These are phyloP conservation scores for Chytriomyces sp. DNA, from an alignment of 192 early-diverging fungal species.

Conservation along the genomic window DNA sequence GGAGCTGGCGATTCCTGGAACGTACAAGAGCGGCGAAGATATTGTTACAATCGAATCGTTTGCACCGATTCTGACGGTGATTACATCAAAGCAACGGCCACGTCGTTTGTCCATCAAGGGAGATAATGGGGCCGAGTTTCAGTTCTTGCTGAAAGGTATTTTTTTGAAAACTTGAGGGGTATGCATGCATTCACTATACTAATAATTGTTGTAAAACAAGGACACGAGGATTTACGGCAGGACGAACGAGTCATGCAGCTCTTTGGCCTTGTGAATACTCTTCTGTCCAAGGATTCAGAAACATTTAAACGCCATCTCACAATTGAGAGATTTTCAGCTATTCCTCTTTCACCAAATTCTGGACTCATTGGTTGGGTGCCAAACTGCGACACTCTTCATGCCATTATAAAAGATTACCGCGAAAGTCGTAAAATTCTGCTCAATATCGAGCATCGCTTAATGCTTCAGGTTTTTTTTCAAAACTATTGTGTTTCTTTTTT, in stretches of 20 bases:
- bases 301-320: constrained; percentile 89
- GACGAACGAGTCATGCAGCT: constrained; percentile 99
- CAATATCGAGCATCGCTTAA: constrained; percentile 88
- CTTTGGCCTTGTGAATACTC: constrained; percentile 94
- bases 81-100: constrained; percentile 92
- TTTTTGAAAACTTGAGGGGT: neutral
- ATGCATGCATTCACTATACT: neutral
- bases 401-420: constrained; percentile 84
- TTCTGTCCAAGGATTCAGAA: constrained; percentile 79
- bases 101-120: constrained; percentile 83
- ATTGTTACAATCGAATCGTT: constrained; percentile 90
- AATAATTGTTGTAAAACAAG: constrained; percentile 13
- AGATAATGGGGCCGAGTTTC: constrained; percentile 87
- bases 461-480: constrained; percentile 68
- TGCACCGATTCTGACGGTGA: constrained; percentile 77
- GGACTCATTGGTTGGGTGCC: constrained; percentile 94
- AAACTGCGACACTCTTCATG: constrained; percentile 86
- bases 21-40: constrained; percentile 84
- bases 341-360: constrained; percentile 92
- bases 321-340: constrained; percentile 88
- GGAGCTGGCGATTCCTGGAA: constrained; percentile 89
- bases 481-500: constrained; percentile 14
- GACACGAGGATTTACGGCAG: constrained; percentile 96
- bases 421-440: constrained; percentile 78
- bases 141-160: constrained; percentile 86